Base-by-base conservation (phyloP, 2,329 filamentous ascomycete genomes). In the Claviceps digitariae region DNA sequence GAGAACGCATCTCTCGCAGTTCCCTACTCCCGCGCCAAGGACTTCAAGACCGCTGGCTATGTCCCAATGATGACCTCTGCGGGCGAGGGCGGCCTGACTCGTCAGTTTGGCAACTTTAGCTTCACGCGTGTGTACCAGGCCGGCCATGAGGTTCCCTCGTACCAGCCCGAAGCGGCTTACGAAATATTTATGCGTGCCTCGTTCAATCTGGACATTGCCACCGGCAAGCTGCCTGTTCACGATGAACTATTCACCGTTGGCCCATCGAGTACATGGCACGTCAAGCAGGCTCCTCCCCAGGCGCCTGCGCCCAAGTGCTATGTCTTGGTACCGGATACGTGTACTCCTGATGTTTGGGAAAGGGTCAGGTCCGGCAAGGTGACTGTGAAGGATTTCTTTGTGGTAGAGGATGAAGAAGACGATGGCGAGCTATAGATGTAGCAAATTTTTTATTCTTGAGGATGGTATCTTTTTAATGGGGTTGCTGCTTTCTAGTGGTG, bases 101-200 rank as follows among this genome's bases (percentile, higher is more conserved):
- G 87, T 5, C 86, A 91, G 65, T 83, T 80, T 59, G 87, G 84
- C 10, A 90, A 90, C 61, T 77, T 84, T 56, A 79, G 75, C 41
- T 86, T 86, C 65, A 79, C 77, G 29, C 74, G 83, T 2, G 74
- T 86, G 41, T 85, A 81, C 62, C 77, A 85, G 60, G 74, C 82
- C 10, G 82, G 83, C 2, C 83, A 86, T 62, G 74, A 79, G 59
- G 74, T 82, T 0, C 78, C 79, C 0, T 75, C 73, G 40, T 81
- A 79, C 60, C 79, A 82, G 66, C 81, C 80, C 4, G 68, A 74
- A 56, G 77, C 78, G 1, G 70, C 77, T 1, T 72, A 81, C 54
- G 73, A 75, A 56, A 67, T 82, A 40, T 83, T 84, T 59, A 75
- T 77, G 52, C 74, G 82, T 29, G 78, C 79, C 17, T 69, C 83